These are phyloP conservation scores for Abelmoschus esculentus DNA, from an alignment of 345 rosid genomes.

Conservation along the genomic window DNA sequence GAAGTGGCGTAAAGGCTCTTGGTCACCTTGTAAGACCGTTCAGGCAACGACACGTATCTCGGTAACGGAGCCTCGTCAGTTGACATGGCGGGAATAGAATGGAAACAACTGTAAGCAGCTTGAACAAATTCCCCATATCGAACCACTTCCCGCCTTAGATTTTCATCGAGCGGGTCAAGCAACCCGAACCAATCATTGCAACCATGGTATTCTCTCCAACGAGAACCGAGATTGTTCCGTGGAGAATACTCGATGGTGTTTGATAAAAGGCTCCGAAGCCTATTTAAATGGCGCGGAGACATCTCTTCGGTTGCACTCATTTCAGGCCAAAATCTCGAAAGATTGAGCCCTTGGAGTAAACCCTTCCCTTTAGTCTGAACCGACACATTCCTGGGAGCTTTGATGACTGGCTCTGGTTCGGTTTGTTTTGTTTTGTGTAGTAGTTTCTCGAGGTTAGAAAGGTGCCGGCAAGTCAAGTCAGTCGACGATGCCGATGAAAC, in stretches of 20 bases:
- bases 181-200: conserved; percentile 37
- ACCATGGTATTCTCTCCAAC: conserved; percentile 62
- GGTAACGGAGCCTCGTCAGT: conserved; percentile 42
- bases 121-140: conserved; percentile 43
- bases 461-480: conserved; percentile 30
- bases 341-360: conserved; percentile 46
- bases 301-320: conserved; percentile 77
- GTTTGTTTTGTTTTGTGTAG: conserved; percentile 27
- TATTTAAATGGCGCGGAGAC: conserved; percentile 63
- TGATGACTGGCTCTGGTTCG: not conserved
- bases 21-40: conserved; percentile 61
- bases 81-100: conserved; percentile 64
- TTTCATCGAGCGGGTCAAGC: conserved; percentile 36
- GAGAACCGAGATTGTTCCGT: conserved; percentile 58
- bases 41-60: conserved; percentile 54
- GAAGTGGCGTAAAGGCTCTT: conserved; percentile 82
- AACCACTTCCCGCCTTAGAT: conserved; percentile 41
- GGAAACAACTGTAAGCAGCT: conserved; percentile 48
- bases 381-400: conserved; percentile 10
- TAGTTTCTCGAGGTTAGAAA: conserved; percentile 59
- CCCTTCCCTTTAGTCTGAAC: conserved; percentile 16
- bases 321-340: conserved; percentile 69
- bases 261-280: conserved; percentile 69
- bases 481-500: conserved; percentile 13
- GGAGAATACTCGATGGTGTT: conserved; percentile 74